phyloP scores from a whole-genome alignment of 1,284 basidiomycete species.

The Moniliophthora roreri region DNA sequence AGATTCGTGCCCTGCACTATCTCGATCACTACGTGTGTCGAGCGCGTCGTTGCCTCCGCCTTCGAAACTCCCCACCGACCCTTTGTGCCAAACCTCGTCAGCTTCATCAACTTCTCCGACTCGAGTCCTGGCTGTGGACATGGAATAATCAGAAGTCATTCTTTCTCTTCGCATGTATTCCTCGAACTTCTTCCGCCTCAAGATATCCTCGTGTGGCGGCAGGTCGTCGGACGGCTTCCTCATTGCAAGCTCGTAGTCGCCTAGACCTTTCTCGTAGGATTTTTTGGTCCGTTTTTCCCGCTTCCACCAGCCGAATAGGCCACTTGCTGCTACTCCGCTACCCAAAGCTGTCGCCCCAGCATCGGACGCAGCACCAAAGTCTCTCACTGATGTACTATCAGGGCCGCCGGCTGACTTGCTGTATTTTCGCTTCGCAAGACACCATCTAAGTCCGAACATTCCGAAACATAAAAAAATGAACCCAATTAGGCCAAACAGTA shows the following conservation, averaged over 20 bases:
- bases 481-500: slow-evolving; percentile 54
- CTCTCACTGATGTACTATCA: slow-evolving; percentile 1
- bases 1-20: slow-evolving; percentile 2
- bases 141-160: slow-evolving; percentile 31
- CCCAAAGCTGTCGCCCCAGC: background rate
- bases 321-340: background rate
- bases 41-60: background rate
- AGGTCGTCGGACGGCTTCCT: slow-evolving; percentile 21
- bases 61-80: slow-evolving; percentile 16
- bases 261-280: slow-evolving; percentile 7
- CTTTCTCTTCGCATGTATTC: slow-evolving; percentile 28
- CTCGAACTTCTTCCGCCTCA: slow-evolving; percentile 28
- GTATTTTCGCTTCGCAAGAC: slow-evolving; percentile 42
- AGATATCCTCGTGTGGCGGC: slow-evolving; percentile 25
- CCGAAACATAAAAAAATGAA: slow-evolving; percentile 55
- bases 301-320: slow-evolving; percentile 10
- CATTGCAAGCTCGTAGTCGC: slow-evolving; percentile 17
- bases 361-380: slow-evolving; percentile 9
- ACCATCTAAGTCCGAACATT: slow-evolving; percentile 53
- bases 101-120: slow-evolving; percentile 24
- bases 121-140: slow-evolving; percentile 32
- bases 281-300: background rate
- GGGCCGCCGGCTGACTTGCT: slow-evolving; percentile 15
- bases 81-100: slow-evolving; percentile 24
- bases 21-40: background rate